Percentiles rank a stretch among this genome's conserved stretches.
phyloP scores from a whole-genome alignment of 192 early-diverging fungal genomes.

The Gonapodya sp. region DNA sequence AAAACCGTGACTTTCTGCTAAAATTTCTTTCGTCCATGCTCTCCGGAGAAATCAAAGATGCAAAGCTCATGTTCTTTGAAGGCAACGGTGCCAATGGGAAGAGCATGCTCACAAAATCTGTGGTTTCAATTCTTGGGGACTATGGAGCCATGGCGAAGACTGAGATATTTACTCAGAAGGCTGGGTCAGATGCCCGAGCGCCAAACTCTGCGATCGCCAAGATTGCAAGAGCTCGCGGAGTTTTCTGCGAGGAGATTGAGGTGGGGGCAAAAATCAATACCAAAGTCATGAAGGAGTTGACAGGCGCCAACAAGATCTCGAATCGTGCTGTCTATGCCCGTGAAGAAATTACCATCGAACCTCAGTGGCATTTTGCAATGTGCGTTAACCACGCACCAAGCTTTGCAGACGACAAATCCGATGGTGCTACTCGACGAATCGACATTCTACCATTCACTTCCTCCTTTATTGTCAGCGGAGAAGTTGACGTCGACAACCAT shows the following conservation, averaged over 20 bases:
- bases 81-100: neutral
- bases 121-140: neutral
- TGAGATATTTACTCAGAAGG: neutral
- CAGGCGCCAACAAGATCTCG: neutral
- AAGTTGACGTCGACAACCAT: neutral
- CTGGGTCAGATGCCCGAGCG: neutral
- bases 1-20: neutral
- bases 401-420: neutral
- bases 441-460: neutral
- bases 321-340: neutral
- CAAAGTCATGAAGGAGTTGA: conserved; percentile 2
- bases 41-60: neutral
- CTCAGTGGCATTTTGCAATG: neutral
- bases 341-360: neutral
- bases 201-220: neutral
- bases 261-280: neutral
- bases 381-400: neutral
- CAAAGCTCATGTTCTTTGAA: neutral
- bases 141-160: neutral
- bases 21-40: neutral
- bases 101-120: neutral
- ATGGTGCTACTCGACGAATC: neutral
- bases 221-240: neutral
- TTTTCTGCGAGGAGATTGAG: neutral
- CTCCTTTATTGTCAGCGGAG: neutral